phyloP scores from a whole-genome alignment of 2,329 filamentous ascomycete genomes.

The Elsinoe ampelina region DNA sequence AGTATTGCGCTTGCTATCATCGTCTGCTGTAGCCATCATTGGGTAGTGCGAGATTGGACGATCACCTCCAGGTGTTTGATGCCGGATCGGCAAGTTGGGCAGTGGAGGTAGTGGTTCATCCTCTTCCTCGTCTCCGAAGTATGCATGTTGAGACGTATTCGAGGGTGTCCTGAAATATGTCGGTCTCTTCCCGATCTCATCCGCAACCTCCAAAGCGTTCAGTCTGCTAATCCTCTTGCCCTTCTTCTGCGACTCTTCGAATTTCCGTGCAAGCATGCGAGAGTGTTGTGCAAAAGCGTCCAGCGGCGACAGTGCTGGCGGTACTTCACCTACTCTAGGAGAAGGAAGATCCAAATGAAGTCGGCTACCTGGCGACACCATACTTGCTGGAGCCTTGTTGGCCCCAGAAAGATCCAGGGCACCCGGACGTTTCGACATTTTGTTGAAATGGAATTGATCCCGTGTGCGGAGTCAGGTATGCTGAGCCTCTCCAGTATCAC shows the following conservation, averaged over 20 bases:
- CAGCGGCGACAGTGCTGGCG: constrained; percentile 83
- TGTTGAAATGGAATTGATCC: neutral
- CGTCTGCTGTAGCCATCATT: constrained; percentile 20
- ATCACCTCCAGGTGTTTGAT: constrained; percentile 24
- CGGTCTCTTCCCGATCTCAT: constrained; percentile 67
- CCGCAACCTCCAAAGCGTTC: constrained; percentile 71
- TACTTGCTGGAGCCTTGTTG: constrained; percentile 15
- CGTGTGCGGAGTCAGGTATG: neutral
- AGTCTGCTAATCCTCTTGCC: constrained; percentile 77
- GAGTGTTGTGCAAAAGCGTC: constrained; percentile 94
- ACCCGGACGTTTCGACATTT: constrained; percentile 18
- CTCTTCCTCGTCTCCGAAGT: constrained; percentile 27
- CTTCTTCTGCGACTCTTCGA: constrained; percentile 63
- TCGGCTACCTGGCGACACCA: constrained; percentile 21
- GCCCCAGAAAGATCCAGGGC: constrained; percentile 18
- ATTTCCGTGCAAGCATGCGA: constrained; percentile 73
- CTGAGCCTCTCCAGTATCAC: too few relatives aligned
- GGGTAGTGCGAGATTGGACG: constrained; percentile 29
- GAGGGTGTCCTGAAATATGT: constrained; percentile 73
- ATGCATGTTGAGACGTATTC: constrained; percentile 41
- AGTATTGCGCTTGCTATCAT: constrained; percentile 6
- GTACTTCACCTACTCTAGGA: constrained; percentile 50
- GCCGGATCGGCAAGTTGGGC: constrained; percentile 5
- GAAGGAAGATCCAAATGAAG: constrained; percentile 35
- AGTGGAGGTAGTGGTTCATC: constrained; percentile 25